Base-by-base conservation (phyloP, 441 rosid genomes). In the Iberis amara region DNA sequence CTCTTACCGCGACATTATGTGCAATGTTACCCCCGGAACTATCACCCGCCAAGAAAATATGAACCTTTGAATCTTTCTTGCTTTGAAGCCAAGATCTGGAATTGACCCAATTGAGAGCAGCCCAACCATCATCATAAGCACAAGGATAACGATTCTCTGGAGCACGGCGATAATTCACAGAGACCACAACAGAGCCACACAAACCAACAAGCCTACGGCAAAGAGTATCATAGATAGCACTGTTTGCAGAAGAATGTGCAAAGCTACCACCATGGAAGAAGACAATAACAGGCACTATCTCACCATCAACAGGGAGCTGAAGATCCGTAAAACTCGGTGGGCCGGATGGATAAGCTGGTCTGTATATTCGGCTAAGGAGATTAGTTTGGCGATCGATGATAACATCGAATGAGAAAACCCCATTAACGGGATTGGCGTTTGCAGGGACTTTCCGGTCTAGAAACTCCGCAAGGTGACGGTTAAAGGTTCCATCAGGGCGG, bases 221-320 rank as follows among this genome's bases (percentile, higher is more conserved):
- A 3, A 81, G 64, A 18, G 66, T 75, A 11, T 79, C 85, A 30
- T 81, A 81, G 42, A 81, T 79, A 8, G 78, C 75, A 73, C 82
- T 81, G 46, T 81, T 79, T 1, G 75, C 80, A 11, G 88, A 81
- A 52, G 85, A 81, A 57, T 81, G 88, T 0, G 84, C 78, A 49
- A 81, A 81, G 72, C 88, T 81, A 55, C 88, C 88, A 10, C 88
- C 88, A 47, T 81, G 88, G 39, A 79, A 81, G 59, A 81, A 81
- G 49, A 81, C 59, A 9, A 81, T 75, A 36, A 81, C 88, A 4
- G 85, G 82, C 10, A 73, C 76, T 2, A 73, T 57, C 10, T 76
- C 78, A 47, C 65, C 62, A 0, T 67, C 70, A 15, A 78, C 77
- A 1, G 84, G 84, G 53, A 68, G 70, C 71, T 76, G 72, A 5